Base-by-base conservation (phyloP, 1,284 basidiomycete genomes). In the Rhodotorula sp. region DNA sequence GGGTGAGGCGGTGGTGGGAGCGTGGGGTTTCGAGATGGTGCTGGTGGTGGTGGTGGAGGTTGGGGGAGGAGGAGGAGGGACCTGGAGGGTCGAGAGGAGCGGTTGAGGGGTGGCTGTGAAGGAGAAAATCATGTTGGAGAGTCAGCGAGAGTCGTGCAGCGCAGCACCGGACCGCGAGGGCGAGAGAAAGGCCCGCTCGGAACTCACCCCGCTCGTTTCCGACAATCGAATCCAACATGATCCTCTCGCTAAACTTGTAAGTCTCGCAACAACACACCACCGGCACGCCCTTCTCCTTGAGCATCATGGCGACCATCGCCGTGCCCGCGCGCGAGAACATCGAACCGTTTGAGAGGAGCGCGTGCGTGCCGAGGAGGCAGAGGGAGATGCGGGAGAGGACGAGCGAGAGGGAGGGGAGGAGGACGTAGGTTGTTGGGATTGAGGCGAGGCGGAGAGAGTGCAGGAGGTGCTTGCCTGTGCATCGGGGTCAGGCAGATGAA, bases 241-340 rank as follows among this genome's bases (percentile, higher is more conserved):
- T 90, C 47, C 88, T 87, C 76, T 99, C 96, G 30, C 90, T 90
- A 78, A 96, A 98, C 81, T 99, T 99, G 84, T 98, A 98, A 27
- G 96, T 99, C 82, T 99, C 96, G 77, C 94, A 96, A 77, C 94
- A 97, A 24, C 95, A 93, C 61, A 99, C 88, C 24, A 98, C 93
- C 11, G 96, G 96, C 1, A 98, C 89, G 29, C 88, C 89, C 77
- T 90, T 87, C 64, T 88, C 87, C 80, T 92, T 91, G 0, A 93
- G 92, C 84, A 98, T 88, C 92, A 99, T 94, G 0, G 95, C 92
- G 30, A 97, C 92, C 73, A 94, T 86, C 0, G 95, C 95, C 2
- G 94, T 98, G 32, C 96, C 96, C 0, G 94, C 91, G 62, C 96
- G 87, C 20, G 94, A 91, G 80, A 92, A 97, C 13, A 98, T 90